These are phyloP conservation scores for Cardiospermum halicacabum DNA, from an alignment of 345 rosid genomes.

Conservation along the genomic window DNA sequence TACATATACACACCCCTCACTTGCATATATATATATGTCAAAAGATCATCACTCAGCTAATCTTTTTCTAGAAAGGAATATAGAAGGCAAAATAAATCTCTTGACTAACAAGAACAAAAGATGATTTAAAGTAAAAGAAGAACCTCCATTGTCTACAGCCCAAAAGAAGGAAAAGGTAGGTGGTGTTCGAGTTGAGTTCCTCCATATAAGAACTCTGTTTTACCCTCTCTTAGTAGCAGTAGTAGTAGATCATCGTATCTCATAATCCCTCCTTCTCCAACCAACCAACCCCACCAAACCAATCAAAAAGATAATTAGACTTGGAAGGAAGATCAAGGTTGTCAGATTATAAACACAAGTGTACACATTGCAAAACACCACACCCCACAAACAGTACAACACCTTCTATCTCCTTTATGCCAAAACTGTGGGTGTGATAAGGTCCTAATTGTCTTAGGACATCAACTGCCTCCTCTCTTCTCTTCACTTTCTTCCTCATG, in stretches of 20 bases:
- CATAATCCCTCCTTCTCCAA: not conserved
- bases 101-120: not conserved
- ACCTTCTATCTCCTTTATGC: conserved; percentile 10
- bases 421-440: conserved; percentile 17
- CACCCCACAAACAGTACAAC: conserved; percentile 11
- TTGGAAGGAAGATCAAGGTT: conserved; percentile 16
- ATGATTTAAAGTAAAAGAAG: conserved; percentile 12
- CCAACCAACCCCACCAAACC: conserved; percentile 19
- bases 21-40: conserved; percentile 22
- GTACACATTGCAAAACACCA: conserved; percentile 20
- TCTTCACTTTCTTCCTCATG: conserved; percentile 14
- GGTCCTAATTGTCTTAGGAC: not conserved
- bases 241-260: no score
- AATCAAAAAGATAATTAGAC: conserved; percentile 27
- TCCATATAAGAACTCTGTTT: not conserved
- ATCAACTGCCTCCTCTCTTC: no score
- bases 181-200: not conserved
- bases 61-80: conserved; percentile 16
- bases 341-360: conserved; percentile 32
- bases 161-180: conserved; percentile 2
- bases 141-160: conserved; percentile 12
- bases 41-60: conserved; percentile 16
- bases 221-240: not conserved
- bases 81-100: not conserved
- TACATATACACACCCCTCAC: conserved; percentile 27